Conservation (phyloP, 2,329 filamentous ascomycete species). For the Calycina marina region DNA sequence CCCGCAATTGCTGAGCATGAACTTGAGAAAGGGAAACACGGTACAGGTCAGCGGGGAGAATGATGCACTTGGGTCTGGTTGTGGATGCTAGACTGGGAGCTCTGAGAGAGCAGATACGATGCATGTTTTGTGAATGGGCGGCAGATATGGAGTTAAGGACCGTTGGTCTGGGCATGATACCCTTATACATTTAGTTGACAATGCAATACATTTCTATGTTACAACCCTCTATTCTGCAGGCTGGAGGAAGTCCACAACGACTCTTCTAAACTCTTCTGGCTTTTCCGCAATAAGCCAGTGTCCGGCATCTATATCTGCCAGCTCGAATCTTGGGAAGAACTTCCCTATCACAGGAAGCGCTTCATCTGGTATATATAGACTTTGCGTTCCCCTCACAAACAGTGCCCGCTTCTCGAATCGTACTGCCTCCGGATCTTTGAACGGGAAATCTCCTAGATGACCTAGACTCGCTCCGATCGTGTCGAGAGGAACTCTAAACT, state of each 20-base stretch:
- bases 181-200: constrained; percentile 14
- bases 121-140: constrained; percentile 2
- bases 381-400: constrained; percentile 65
- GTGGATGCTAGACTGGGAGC: background rate
- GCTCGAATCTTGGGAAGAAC: constrained; percentile 66
- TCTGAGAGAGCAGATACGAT: too few species aligned
- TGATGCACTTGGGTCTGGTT: background rate
- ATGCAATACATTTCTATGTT: too few species aligned
- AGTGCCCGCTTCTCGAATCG: constrained; percentile 66
- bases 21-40: constrained; percentile 10
- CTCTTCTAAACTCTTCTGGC: constrained; percentile 61
- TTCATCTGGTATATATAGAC: constrained; percentile 70
- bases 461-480: constrained; percentile 53
- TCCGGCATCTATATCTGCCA: constrained; percentile 62
- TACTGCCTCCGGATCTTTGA: constrained; percentile 50
- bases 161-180: constrained; percentile 16
- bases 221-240: constrained; percentile 29
- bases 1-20: constrained; percentile 26
- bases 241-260: constrained; percentile 47
- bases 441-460: constrained; percentile 75
- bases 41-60: constrained; percentile 15
- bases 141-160: constrained; percentile 2
- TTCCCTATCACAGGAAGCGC: constrained; percentile 62
- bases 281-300: constrained; percentile 90
- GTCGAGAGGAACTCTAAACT: constrained; percentile 67